Percentiles rank a stretch among this genome's conserved stretches.
Conservation (phyloP, 805 yeast genomes). For the Myxozyma sirexii region DNA sequence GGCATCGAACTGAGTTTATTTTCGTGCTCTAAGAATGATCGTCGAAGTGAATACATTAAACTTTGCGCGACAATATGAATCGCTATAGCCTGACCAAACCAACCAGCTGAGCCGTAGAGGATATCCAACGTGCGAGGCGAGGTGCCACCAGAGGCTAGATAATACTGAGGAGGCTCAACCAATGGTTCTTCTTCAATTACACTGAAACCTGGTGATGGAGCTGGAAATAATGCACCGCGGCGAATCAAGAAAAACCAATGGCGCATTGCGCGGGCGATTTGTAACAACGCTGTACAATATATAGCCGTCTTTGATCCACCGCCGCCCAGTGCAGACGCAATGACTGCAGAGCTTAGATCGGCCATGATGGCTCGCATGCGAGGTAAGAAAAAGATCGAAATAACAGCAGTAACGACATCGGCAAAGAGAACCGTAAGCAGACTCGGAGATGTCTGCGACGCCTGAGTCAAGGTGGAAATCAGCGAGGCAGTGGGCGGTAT, state of each 20-base stretch:
- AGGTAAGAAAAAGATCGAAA: conserved; percentile 32
- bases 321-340: conserved; percentile 41
- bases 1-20: conserved; percentile 26
- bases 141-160: conserved; percentile 17
- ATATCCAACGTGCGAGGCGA: conserved; percentile 36
- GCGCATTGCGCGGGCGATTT: conserved; percentile 35
- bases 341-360: conserved; percentile 36
- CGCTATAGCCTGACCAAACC: conserved; percentile 41
- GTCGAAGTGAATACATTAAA: conserved; percentile 38
- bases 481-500: conserved; percentile 16
- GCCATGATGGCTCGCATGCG: conserved; percentile 30
- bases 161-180: conserved; percentile 17
- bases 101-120: conserved; percentile 38
- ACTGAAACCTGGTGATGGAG: neutral
- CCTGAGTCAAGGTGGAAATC: conserved; percentile 31
- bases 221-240: conserved; percentile 22
- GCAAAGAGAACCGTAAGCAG: conserved; percentile 39
- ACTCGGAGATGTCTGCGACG: conserved; percentile 32
- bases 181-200: neutral
- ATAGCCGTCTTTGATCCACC: conserved; percentile 42
- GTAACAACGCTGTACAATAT: conserved; percentile 39
- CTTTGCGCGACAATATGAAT: conserved; percentile 42
- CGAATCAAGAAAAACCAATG: conserved; percentile 30
- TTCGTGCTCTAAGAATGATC: conserved; percentile 37
- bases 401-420: conserved; percentile 39